phyloP scores from a whole-genome alignment of 31 red algal genomes.

The Odonthalia washingtoniensis region DNA sequence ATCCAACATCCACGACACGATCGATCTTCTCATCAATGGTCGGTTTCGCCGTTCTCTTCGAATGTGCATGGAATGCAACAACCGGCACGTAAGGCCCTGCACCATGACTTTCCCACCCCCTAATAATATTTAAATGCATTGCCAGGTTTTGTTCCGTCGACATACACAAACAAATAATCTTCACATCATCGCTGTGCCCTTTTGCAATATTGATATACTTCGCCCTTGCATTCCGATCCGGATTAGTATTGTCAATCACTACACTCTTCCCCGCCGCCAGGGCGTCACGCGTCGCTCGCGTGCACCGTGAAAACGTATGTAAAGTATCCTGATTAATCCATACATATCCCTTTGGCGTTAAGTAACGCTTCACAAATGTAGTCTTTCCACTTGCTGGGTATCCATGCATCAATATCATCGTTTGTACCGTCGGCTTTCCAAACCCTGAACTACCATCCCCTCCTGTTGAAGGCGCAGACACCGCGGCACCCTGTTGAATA shows the following conservation, averaged over 20 bases:
- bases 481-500: constrained; percentile 28
- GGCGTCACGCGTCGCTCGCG: constrained; percentile 49
- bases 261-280: constrained; percentile 57
- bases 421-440: constrained; percentile 34
- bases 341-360: constrained; percentile 56
- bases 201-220: constrained; percentile 70
- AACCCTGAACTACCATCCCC: background rate
- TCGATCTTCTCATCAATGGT: constrained; percentile 58
- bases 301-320: constrained; percentile 53
- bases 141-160: constrained; percentile 30
- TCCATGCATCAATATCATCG: constrained; percentile 76
- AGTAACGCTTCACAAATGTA: constrained; percentile 60
- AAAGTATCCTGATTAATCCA: constrained; percentile 72
- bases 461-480: constrained; percentile 15
- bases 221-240: constrained; percentile 39
- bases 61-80: constrained; percentile 61
- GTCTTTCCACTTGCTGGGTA: constrained; percentile 76
- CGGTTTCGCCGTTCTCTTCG: constrained; percentile 42
- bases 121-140: constrained; percentile 66
- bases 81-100: constrained; percentile 43
- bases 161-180: constrained; percentile 54
- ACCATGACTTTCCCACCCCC: constrained; percentile 56
- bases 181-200: constrained; percentile 10
- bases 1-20: constrained; percentile 50
- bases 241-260: constrained; percentile 79